phyloP scores from a whole-genome alignment of 1,139 yeast genomes.

The Pichia sp. region DNA sequence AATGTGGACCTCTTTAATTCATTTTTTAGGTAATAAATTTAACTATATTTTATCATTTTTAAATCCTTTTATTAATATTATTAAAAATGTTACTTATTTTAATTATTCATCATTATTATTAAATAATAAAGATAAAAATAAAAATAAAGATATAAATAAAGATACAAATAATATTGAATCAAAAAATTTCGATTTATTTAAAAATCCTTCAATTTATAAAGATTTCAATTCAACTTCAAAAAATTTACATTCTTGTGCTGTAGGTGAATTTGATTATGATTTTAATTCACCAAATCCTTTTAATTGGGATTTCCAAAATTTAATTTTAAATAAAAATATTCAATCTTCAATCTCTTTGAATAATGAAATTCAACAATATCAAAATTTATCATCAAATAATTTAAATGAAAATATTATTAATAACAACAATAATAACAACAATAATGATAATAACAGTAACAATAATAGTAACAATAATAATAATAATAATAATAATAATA shows the following conservation, averaged over 20 bases:
- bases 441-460: no score
- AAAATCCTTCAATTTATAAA: slow-evolving; percentile 1
- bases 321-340: no score
- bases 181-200: not conserved
- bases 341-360: no score
- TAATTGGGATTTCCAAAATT: slow-evolving; percentile 26
- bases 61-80: not conserved
- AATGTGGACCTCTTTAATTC: slow-evolving; percentile 1
- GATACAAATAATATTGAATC: no score
- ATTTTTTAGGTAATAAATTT: not conserved
- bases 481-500: not conserved
- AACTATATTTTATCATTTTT: not conserved
- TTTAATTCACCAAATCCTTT: slow-evolving; percentile 24
- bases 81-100: not conserved
- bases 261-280: slow-evolving; percentile 28
- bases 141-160: no score
- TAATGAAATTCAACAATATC: no score
- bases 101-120: not conserved
- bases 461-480: no score
- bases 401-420: no score
- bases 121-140: not conserved
- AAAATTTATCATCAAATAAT: not conserved
- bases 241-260: slow-evolving; percentile 25
- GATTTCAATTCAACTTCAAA: slow-evolving; percentile 2
- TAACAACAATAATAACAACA: no score